Evolutionary conservation across 2,329 filamentous ascomycete species (phyloP).

Genomic region (Myrmaecium sp.): DNA sequence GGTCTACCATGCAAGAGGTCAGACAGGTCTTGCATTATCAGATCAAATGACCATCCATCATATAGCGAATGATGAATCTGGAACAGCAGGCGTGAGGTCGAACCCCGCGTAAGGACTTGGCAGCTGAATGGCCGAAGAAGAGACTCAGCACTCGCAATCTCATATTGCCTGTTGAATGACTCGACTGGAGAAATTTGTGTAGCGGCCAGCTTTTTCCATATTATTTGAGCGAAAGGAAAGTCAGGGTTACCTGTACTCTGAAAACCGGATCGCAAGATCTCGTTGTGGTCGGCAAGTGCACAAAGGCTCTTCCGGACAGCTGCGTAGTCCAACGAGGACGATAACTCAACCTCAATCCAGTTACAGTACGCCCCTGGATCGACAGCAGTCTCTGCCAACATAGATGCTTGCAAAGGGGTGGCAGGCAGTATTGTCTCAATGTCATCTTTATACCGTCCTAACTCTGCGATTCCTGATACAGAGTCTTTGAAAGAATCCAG

Average conservation of each 20-base stretch:
- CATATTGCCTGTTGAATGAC: slow-evolving; percentile 23
- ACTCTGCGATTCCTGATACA: slow-evolving; percentile 5
- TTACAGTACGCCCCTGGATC: slow-evolving; percentile 57
- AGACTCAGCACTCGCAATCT: slow-evolving; percentile 18
- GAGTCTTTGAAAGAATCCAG: slow-evolving; percentile 3
- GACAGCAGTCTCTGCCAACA: slow-evolving; percentile 57
- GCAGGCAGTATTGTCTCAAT: slow-evolving; percentile 34
- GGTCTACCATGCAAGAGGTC: slow-evolving; percentile 25
- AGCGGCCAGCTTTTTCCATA: slow-evolving; percentile 38
- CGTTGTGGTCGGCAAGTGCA: slow-evolving; percentile 29
- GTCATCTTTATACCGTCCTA: slow-evolving; percentile 7
- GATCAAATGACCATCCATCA: slow-evolving; percentile 83
- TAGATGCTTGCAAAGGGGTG: slow-evolving; percentile 58
- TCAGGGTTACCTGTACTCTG: slow-evolving; percentile 25
- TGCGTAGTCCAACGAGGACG: too few relatives aligned
- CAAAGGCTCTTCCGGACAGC: slow-evolving; percentile 13
- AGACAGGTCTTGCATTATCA: slow-evolving; percentile 52
- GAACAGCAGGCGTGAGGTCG: slow-evolving; percentile 19
- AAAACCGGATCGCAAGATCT: slow-evolving; percentile 62
- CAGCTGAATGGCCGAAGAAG: slow-evolving; percentile 44
- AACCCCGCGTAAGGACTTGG: slow-evolving; percentile 28
- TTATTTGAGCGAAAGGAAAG: slow-evolving; percentile 40
- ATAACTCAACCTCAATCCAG: slow-evolving; percentile 49
- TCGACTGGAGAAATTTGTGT: slow-evolving; percentile 29
- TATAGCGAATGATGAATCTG: slow-evolving; percentile 72